A percentile compares a stretch with the other conserved stretches of the same genome.
Conservation (phyloP, 257 asterid species). For the Plantago major region DNA sequence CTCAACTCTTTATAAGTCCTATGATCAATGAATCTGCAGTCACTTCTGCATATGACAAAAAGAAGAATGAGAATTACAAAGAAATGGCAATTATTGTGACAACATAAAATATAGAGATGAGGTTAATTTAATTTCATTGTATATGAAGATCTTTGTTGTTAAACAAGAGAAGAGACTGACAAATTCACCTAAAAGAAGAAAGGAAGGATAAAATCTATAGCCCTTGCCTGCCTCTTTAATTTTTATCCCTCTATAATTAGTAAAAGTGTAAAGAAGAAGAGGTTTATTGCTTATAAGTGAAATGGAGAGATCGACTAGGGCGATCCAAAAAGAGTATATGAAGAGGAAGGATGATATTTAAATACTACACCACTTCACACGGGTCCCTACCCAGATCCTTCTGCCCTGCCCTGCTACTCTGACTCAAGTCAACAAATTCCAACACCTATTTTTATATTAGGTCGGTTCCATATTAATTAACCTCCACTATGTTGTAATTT, state of each 20-base stretch:
- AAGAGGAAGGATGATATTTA: slow-evolving; percentile 32
- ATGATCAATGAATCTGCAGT: not conserved
- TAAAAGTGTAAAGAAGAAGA: not conserved
- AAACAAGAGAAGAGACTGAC: slow-evolving; percentile 23
- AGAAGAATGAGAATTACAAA: slow-evolving; percentile 17
- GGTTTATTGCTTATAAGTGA: not conserved
- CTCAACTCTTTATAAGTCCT: not conserved
- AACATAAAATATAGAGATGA: slow-evolving; percentile 14
- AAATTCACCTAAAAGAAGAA: slow-evolving; percentile 33
- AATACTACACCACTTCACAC: slow-evolving; percentile 19
- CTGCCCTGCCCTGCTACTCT: slow-evolving; percentile 19
- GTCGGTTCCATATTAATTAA: not conserved
- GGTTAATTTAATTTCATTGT: not conserved
- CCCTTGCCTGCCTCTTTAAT: slow-evolving; percentile 12
- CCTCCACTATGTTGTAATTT: too few species aligned
- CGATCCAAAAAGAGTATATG: slow-evolving; percentile 19
- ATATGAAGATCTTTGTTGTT: not conserved
- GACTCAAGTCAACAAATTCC: slow-evolving; percentile 34
- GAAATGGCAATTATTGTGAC: slow-evolving; percentile 19
- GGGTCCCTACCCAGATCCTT: slow-evolving; percentile 22
- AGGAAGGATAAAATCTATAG: slow-evolving; percentile 13
- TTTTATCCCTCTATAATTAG: slow-evolving; percentile 22
- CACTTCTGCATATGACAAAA: slow-evolving; percentile 41
- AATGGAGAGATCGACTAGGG: slow-evolving; percentile 1
- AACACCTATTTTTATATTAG: slow-evolving; percentile 20